Base-by-base conservation (phyloP, 2,329 filamentous ascomycete species). In the Penicillium rolfsii region DNA sequence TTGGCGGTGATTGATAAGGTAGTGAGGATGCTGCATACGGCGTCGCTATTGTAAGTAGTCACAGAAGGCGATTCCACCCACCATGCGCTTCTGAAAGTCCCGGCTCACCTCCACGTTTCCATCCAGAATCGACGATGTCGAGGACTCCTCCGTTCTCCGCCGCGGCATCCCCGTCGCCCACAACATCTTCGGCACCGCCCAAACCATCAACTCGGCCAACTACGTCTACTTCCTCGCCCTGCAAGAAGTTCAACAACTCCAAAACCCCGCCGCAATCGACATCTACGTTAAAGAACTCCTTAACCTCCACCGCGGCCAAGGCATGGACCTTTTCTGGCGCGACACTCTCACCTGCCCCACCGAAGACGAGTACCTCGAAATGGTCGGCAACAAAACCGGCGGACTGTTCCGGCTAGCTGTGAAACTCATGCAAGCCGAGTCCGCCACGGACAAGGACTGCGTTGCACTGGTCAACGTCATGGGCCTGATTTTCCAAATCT, bases 401-500 rank as follows among this genome's bases (percentile, higher is more conserved):
- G 80, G 78, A 4, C 67, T 83, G 11, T 82, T 83, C 67, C 71
- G 78, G 11, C 69, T 83, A 7, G 77, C 79, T 0, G 72, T 79
- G 14, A 78, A 80, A 58, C 64, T 83, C 16, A 82, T 82, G 80
- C 76, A 79, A 61, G 76, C 76, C 3, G 77, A 80, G 57, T 77
- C 75, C 49, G 60, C 61, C 8, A 71, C 74, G 3, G 73, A 63
- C n/a, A 76, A 71, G 52, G 78, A 82, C 63, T 80, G 78, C 55
- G 77, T 80, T 16, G 72, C 91, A 19, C 86, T 99, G 19, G 91
- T 96, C 71, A 96, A 80, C 58, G 67, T 80, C 48, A 73, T 81
- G 70, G 79, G 79, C 0, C 67, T 80, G 26, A 76, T 80, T 38
- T 81, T 81, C 60, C 79, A 81, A 61, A 80, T 81, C 58, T 80